Evolutionary conservation across 208 protist genomes (phyloP), one percentile per base, ranked within the genome.

Genomic region (Entamoeba moshkovskii): DNA sequence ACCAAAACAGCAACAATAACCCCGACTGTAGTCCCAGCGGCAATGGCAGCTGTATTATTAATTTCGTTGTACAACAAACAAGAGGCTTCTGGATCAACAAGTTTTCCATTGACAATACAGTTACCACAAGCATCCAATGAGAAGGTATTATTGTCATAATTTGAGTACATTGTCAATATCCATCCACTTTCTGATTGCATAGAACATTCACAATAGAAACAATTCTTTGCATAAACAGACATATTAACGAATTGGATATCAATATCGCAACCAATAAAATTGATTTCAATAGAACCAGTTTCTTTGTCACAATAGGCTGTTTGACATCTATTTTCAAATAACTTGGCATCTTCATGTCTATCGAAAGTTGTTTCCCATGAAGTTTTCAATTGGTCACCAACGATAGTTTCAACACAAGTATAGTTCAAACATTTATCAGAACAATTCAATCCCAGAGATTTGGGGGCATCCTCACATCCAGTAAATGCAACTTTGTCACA

Each of bases 191-290:
- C 59, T n/a, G 59, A 73, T 1, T 42, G 29, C 29, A 73, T 11
- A n/a, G 59, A 73, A 73, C 59, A 73, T 38, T 73, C 59, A 73
- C 59, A 73, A 73, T 73, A 73, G 59, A 73, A 73, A 73, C 59
- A 73, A 25, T 42, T 42, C n/a, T 73, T 73, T 11, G 59, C 59
- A 11, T 8, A 8, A n/a, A n/a, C 29, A 25, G 59, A 73, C 59
- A 73, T 73, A 38, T 73, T 73, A 38, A 22, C 16, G 59, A 73
- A 73, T 38, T 73, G 29, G 6, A 38, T 38, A 73, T 73, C 59
- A 42, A 73, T 73, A 38, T 73, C 59, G 29, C 59, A 73, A n/a
- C 6, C 6, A 25, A 73, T 22, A 73, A 38, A 42, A 42, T 73
- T 38, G 8, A 22, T 73, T 38, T 42, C n/a, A 38, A 73, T 73